These are phyloP conservation scores for Pseudozyma hubeiensis DNA, from an alignment of 1,284 basidiomycete genomes.

Conservation along the genomic window DNA sequence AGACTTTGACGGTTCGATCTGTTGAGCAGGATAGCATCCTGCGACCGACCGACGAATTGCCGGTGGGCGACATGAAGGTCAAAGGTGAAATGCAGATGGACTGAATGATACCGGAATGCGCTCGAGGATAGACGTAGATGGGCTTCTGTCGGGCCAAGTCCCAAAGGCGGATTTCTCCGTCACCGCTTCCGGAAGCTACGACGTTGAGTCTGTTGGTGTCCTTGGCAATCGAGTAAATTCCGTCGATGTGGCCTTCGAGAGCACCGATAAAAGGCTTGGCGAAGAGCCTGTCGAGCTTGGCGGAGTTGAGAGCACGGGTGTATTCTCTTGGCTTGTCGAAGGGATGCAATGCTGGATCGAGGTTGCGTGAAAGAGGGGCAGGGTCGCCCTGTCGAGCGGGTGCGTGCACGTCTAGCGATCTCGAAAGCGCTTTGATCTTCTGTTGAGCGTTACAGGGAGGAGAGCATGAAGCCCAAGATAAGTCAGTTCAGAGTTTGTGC, in stretches of 20 bases:
- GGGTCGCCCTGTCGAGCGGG: slow-evolving; percentile 77
- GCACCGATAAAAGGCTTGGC: slow-evolving; percentile 93
- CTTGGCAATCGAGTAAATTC: slow-evolving; percentile 86
- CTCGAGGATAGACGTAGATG: slow-evolving; percentile 78
- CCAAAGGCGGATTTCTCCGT: slow-evolving; percentile 93
- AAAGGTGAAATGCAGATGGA: slow-evolving; percentile 80
- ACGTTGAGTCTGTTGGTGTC: slow-evolving; percentile 82
- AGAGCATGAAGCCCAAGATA: background rate
- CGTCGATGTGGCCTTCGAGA: slow-evolving; percentile 93
- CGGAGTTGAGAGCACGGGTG: slow-evolving; percentile 90
- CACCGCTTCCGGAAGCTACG: slow-evolving; percentile 93
- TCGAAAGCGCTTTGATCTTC: slow-evolving; percentile 90
- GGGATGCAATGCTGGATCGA: slow-evolving; percentile 92
- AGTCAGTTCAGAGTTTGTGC: too few relatives aligned
- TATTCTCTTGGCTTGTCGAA: slow-evolving; percentile 93
- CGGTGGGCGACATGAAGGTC: slow-evolving; percentile 65
- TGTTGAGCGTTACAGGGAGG: slow-evolving; percentile 1
- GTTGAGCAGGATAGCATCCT: slow-evolving; percentile 89
- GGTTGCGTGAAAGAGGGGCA: slow-evolving; percentile 87
- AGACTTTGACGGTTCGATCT: slow-evolving; percentile 90
- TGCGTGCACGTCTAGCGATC: slow-evolving; percentile 81
- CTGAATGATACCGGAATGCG: slow-evolving; percentile 88
- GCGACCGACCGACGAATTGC: slow-evolving; percentile 68
- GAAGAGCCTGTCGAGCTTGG: slow-evolving; percentile 96
- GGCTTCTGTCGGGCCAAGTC: slow-evolving; percentile 80